Base-by-base conservation (phyloP, 1,284 basidiomycete species). In the Coniferiporia sulphurascens region DNA sequence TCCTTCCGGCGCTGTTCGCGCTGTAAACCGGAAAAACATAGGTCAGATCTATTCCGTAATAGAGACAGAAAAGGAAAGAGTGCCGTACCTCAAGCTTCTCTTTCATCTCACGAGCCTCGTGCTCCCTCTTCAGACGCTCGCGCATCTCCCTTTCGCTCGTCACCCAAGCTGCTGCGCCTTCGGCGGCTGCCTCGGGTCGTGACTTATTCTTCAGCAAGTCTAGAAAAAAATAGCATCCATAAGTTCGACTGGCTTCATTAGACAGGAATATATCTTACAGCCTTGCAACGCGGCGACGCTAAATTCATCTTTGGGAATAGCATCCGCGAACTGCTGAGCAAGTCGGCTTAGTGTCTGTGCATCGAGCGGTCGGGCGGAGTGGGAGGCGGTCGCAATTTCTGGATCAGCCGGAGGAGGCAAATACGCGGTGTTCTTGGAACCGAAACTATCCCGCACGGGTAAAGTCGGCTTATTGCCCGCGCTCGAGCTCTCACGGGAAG, bases 261-360 rank as follows among this genome's bases (percentile, higher is more conserved):
- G 45, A 17, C 27, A 36, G 1, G 21, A 56, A 46, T 21, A 44
- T 41, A 21, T 27, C 87, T 80, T 70, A 89, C 87, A 93, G 69
- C 89, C 91, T 73, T 93, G 91, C 60, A 93, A 74, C 58, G 87
- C 85, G n/a, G 91, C 90, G 57, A 92, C 87, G 65, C 87, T 89
- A 69, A 93, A 91, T 72, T 88, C 87, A 45, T 87, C 84, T 22
- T 90, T 86, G 0, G 90, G 88, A 32, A 93, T 84, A 22, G 81
- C 74, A 61, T 87, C 85, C 3, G 89, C 87, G 67, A 93, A 93
- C 59, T 76, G 70, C 72, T 86, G 84, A 10, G 89, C 91, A 15
- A 92, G 75, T 15, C 73, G 68, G 34, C 80, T 82, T 32, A 91
- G 76, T 59, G 81, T 84, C 65, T 73, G 74, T 49, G 78, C 80